Evolutionary conservation across 2,329 filamentous ascomycete genomes (phyloP).

Genomic region (Botryotinia calthae): DNA sequence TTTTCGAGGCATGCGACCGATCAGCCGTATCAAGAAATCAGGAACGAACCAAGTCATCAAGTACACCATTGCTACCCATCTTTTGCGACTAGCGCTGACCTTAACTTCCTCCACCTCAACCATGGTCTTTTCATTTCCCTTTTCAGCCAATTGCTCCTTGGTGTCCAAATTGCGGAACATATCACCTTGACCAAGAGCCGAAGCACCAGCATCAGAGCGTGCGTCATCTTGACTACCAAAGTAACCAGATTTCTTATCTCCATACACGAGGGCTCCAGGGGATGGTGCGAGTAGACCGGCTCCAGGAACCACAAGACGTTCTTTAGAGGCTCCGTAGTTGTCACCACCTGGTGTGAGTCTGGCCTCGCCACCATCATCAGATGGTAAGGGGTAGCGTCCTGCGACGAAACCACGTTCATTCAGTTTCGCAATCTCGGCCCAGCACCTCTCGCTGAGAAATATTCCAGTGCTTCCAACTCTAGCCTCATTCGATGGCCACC

Average conservation of each 20-base stretch:
- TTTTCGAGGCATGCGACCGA: conserved; percentile 86
- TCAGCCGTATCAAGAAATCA: conserved; percentile 71
- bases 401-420: conserved; percentile 58
- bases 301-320: conserved; percentile 50
- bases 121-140: conserved; percentile 86
- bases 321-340: conserved; percentile 60
- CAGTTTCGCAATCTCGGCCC: conserved; percentile 83
- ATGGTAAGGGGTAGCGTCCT: conserved; percentile 52
- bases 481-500: conserved; percentile 90
- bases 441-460: conserved; percentile 93
- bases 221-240: conserved; percentile 74
- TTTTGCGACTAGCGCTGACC: conserved; percentile 76
- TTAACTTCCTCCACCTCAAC: conserved; percentile 84
- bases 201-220: conserved; percentile 86
- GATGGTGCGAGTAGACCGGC: conserved; percentile 50
- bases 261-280: conserved; percentile 61
- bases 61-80: conserved; percentile 86
- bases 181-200: conserved; percentile 87
- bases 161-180: conserved; percentile 99
- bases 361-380: conserved; percentile 61
- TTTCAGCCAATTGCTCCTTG: conserved; percentile 89
- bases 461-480: conserved; percentile 88
- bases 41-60: conserved; percentile 83
- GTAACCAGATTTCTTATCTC: conserved; percentile 76
- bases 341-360: conserved; percentile 58